Percentiles rank a stretch among this genome's conserved stretches.
Evolutionary conservation across 352 stramenopile species (phyloP).

Genomic region (Phytophthora crassamura): DNA sequence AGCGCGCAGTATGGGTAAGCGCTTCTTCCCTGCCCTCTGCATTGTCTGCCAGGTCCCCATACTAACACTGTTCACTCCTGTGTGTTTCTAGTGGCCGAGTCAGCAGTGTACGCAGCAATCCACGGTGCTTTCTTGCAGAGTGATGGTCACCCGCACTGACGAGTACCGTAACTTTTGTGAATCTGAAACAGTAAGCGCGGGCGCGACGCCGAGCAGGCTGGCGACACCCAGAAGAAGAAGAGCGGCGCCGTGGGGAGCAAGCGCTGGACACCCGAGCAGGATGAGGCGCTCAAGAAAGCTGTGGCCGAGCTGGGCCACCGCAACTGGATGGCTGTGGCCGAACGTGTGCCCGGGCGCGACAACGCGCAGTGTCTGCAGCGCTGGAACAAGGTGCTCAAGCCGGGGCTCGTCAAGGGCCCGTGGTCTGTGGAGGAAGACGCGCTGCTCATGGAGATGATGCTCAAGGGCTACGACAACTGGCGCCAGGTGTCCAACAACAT

Average conservation of each 20-base stretch:
- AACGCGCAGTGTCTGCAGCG: constrained; percentile 88
- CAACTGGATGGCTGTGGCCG: constrained; percentile 90
- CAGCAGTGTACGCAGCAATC: constrained; percentile 23
- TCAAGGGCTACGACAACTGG: constrained; percentile 83
- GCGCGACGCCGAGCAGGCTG: constrained; percentile 31
- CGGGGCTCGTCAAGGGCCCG: constrained; percentile 92
- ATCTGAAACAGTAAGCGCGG: constrained; percentile 38
- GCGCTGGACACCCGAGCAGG: constrained; percentile 87
- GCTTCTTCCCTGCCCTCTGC: not conserved
- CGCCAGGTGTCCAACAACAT: constrained; percentile 73
- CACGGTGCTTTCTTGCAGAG: constrained; percentile 18
- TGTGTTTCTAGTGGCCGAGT: constrained; percentile 28
- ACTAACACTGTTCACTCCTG: not conserved
- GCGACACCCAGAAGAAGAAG: constrained; percentile 68
- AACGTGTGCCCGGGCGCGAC: constrained; percentile 65
- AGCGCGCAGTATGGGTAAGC: constrained; percentile 29
- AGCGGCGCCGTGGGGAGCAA: constrained; percentile 45
- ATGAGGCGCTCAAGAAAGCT: constrained; percentile 80
- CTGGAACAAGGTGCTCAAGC: constrained; percentile 92
- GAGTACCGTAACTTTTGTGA: too few species aligned
- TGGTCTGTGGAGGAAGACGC: constrained; percentile 93
- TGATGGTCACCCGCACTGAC: constrained; percentile 6
- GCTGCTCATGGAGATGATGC: constrained; percentile 86
- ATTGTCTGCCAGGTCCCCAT: not conserved
- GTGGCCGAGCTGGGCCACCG: constrained; percentile 80